These are phyloP conservation scores for Hypomyces perniciosus DNA, from an alignment of 2,329 filamentous ascomycete species.

Conservation along the genomic window DNA sequence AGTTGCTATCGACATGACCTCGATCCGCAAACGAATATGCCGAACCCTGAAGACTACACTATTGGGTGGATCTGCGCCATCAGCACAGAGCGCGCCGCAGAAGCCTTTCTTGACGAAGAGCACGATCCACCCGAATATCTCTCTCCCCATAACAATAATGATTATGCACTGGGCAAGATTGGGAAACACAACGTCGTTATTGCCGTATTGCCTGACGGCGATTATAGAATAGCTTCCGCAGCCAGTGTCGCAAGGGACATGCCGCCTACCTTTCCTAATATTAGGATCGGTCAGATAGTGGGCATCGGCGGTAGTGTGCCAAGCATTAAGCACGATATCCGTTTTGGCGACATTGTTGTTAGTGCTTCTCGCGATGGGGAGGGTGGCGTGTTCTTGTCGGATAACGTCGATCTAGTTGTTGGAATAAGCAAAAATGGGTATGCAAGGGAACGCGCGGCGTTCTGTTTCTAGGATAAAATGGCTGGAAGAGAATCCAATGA, in stretches of 20 bases:
- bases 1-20: too few species aligned
- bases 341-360: conserved; percentile 22
- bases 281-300: conserved; percentile 19
- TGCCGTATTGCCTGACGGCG: conserved; percentile 10
- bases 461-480: too few species aligned
- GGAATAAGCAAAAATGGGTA: too few species aligned
- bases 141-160: conserved; percentile 7
- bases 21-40: too few species aligned
- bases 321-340: conserved; percentile 26
- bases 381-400: conserved; percentile 14
- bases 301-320: conserved; percentile 26
- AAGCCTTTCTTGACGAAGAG: too few species aligned
- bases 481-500: too few species aligned
- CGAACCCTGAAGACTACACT: too few species aligned
- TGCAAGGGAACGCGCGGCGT: too few species aligned
- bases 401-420: too few species aligned
- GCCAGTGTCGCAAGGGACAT: conserved; percentile 23
- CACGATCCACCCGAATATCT: conserved; percentile 26
- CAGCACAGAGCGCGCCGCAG: too few species aligned
- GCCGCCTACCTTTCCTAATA: conserved; percentile 23
- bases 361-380: conserved; percentile 1
- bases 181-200: conserved; percentile 17
- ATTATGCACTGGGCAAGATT: conserved; percentile 15
- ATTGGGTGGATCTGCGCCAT: too few species aligned
- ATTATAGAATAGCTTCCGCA: conserved; percentile 11